phyloP scores from a whole-genome alignment of 805 yeast species.

The Komagataella kurtzmanii region DNA sequence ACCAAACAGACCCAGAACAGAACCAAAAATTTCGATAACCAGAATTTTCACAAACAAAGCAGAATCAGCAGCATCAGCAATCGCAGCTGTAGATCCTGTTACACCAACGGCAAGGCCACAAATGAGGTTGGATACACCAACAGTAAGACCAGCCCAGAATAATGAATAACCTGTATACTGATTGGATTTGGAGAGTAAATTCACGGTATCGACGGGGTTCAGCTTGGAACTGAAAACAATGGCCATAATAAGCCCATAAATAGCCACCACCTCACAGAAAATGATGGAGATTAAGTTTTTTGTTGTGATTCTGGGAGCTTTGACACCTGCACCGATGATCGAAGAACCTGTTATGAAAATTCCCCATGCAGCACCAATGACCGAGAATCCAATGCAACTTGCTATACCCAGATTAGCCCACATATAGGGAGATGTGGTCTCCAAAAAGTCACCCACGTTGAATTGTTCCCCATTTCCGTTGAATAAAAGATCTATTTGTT shows the following conservation, averaged over 20 bases:
- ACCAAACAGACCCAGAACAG: constrained; percentile 90
- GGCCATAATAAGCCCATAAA: constrained; percentile 94
- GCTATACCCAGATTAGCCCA: constrained; percentile 93
- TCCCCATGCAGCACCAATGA: constrained; percentile 99
- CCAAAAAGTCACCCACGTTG: constrained; percentile 81
- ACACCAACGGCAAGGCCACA: constrained; percentile 97
- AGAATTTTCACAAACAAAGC: constrained; percentile 88
- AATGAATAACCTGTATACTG: constrained; percentile 89
- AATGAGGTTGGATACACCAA: constrained; percentile 82
- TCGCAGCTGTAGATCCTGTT: constrained; percentile 98
- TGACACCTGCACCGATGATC: constrained; percentile 95
- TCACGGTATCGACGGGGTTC: constrained; percentile 47
- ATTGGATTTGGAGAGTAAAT: constrained; percentile 67
- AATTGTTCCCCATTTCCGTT: constrained; percentile 88
- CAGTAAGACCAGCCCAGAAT: constrained; percentile 98
- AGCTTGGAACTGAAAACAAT: constrained; percentile 92
- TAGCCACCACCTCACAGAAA: constrained; percentile 98
- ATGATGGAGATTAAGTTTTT: constrained; percentile 93
- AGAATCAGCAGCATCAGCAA: constrained; percentile 95
- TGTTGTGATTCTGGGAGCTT: constrained; percentile 94
- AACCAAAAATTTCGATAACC: constrained; percentile 95
- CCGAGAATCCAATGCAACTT: constrained; percentile 84
- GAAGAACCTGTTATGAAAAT: constrained; percentile 92
- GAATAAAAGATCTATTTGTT: constrained; percentile 45
- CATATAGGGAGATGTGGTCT: constrained; percentile 84